A percentile compares a stretch with the other conserved stretches of the same genome.
Conservation (phyloP, 176 grass and related monocot species). For the Ampelocalamus luodianensis region DNA sequence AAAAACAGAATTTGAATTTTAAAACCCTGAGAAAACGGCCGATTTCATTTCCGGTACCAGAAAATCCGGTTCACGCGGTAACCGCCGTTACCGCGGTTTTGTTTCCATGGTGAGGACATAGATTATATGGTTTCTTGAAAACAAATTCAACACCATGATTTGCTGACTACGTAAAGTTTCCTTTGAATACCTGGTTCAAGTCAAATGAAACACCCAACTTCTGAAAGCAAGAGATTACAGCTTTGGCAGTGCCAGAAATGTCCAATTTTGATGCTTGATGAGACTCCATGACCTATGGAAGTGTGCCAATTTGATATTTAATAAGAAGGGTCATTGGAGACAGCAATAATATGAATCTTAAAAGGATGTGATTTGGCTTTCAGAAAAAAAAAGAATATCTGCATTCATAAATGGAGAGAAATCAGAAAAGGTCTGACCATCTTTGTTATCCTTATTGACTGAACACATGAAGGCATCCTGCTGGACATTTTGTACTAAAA, state of each 20-base stretch:
- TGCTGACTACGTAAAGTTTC: constrained; percentile 9
- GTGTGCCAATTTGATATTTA: constrained; percentile 29
- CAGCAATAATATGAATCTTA: constrained; percentile 3
- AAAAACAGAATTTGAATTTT: no score
- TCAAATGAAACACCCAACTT: constrained; percentile 77
- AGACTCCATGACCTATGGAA: constrained; percentile 88
- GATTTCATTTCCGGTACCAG: no score
- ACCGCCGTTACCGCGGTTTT: no score
- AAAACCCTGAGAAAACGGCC: no score
- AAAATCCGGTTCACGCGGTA: no score
- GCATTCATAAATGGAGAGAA: constrained; percentile 22
- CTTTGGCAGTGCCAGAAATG: constrained; percentile 86
- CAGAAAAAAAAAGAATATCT: constrained; percentile 22
- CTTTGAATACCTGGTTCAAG: constrained; percentile 61
- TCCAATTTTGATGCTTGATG: constrained; percentile 91
- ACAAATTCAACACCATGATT: background rate
- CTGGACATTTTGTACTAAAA: background rate
- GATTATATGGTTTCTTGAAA: background rate
- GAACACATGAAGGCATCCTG: background rate
- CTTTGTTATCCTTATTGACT: background rate
- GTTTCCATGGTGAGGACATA: background rate
- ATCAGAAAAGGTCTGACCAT: constrained; percentile 4
- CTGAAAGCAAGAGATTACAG: constrained; percentile 88
- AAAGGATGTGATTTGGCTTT: background rate
- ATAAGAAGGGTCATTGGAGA: constrained; percentile 11